Percentiles rank a stretch among this genome's conserved stretches.
phyloP scores from a whole-genome alignment of 2,329 filamentous ascomycete genomes.

The Furcasterigmium furcatum region DNA sequence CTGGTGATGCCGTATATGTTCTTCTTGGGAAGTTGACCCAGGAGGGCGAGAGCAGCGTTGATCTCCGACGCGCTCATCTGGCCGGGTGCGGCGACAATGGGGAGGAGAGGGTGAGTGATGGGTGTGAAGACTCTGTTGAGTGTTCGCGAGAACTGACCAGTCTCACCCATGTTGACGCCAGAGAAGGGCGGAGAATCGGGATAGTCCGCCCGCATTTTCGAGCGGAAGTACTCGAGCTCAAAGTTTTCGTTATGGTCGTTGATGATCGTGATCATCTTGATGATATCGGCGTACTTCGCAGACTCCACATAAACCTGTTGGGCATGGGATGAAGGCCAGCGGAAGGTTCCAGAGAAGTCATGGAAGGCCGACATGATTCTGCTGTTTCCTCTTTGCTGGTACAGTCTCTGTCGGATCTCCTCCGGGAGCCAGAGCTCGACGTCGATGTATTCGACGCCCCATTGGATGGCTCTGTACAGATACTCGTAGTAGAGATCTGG shows the following conservation, averaged over 20 bases:
- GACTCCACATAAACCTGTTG: conserved; percentile 70
- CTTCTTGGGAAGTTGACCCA: conserved; percentile 77
- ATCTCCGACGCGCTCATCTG: conserved; percentile 85
- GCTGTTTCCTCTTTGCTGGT: conserved; percentile 70
- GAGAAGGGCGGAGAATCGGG: conserved; percentile 71
- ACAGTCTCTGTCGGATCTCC: conserved; percentile 64
- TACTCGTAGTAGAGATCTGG: conserved; percentile 74
- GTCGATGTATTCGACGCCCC: conserved; percentile 88
- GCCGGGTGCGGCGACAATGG: conserved; percentile 80
- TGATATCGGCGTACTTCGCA: conserved; percentile 74
- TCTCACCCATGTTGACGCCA: conserved; percentile 82
- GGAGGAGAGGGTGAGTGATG: conserved; percentile 80
- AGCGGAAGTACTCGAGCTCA: conserved; percentile 85
- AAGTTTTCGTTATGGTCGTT: conserved; percentile 83
- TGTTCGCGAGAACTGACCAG: conserved; percentile 80
- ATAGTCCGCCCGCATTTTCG: conserved; percentile 67
- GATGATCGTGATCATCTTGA: conserved; percentile 88
- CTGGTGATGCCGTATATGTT: conserved; percentile 79
- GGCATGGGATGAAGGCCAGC: conserved; percentile 74
- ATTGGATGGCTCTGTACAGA: conserved; percentile 79
- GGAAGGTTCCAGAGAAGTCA: conserved; percentile 81
- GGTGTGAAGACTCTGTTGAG: conserved; percentile 85
- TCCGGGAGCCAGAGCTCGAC: conserved; percentile 86
- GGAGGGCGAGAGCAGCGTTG: conserved; percentile 72
- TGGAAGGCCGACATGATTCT: conserved; percentile 91